Evolutionary conservation across 1,139 yeast genomes (phyloP), one percentile per base, ranked within the genome.

Genomic region (Geotrichum aggregatum): DNA sequence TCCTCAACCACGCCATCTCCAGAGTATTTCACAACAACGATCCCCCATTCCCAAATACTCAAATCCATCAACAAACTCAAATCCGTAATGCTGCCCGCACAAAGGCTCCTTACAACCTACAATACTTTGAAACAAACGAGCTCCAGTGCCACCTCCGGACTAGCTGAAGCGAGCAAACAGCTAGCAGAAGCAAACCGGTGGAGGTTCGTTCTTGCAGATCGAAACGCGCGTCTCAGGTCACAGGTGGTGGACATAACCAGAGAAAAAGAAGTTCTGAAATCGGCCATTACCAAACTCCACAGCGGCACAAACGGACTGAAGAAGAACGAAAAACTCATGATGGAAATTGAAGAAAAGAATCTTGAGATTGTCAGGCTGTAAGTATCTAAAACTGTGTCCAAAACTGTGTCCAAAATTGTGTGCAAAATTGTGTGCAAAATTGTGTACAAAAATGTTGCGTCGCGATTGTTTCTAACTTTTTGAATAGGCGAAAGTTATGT

Each of bases 211-310:
- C 31, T 53, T 1, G 56, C 56, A 1, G 52, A 47, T n/a, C 52
- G 50, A 38, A 54, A 54, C 33, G 49, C 48, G 6, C 28, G 44
- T n/a, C 42, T 54, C 5, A 19, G 54, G 14, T 13, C 47, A 6
- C 22, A 35, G 11, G 22, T 45, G 10, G 14, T 49, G 13, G 47
- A 30, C n/a, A 22, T 50, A 22, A 47, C 52, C 8, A 44, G 39
- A 10, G 56, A 54, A 38, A 54, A 54, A 43, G 52, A 50, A 22
- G 24, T 35, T 7, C 41, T 54, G 10, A 54, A 54, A 30, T 11
- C 21, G n/a, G 51, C 50, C 10, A 47, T 54, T n/a, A 38, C 48
- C n/a, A 47, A 50, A 34, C 43, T 54, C 11, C 56, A 54, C 35
- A 47, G 41, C 8, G 56, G 46, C 30, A 54, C 56, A 2, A 54